A percentile compares a stretch with the other conserved stretches of the same genome.
Evolutionary conservation across 192 early-diverging fungal genomes (phyloP).

Genomic region (Coemansia sp.): DNA sequence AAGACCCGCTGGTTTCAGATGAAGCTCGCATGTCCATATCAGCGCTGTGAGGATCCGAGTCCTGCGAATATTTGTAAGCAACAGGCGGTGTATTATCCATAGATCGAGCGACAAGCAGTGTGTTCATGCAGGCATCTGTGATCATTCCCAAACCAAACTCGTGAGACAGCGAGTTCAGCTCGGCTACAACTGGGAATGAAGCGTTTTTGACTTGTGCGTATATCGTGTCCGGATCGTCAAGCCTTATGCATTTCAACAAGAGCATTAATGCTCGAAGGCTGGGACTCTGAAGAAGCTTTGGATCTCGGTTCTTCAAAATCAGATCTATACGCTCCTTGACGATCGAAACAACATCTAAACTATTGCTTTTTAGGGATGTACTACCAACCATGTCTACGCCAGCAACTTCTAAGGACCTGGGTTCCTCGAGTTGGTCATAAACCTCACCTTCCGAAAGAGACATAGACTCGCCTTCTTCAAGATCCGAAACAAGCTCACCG

Average conservation of each 20-base stretch:
- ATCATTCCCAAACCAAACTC: conserved; percentile 35
- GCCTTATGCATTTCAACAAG: conserved; percentile 34
- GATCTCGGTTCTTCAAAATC: conserved; percentile 26
- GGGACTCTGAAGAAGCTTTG: conserved; percentile 31
- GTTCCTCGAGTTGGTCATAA: neutral
- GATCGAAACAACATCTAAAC: conserved; percentile 18
- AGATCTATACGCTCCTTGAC: conserved; percentile 24
- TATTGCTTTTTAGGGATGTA: neutral
- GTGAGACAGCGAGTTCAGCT: conserved; percentile 33
- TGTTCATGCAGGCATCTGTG: conserved; percentile 28
- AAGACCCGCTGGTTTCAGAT: conserved; percentile 3
- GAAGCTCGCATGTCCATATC: conserved; percentile 14
- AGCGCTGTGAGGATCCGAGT: neutral
- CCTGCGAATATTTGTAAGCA: neutral
- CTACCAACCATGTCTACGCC: neutral
- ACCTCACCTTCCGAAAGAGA: conserved; percentile 29
- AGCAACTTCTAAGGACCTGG: neutral
- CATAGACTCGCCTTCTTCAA: neutral
- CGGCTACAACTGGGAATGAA: conserved; percentile 14
- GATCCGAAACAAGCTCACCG: conserved; percentile 18
- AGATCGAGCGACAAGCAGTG: conserved; percentile 6
- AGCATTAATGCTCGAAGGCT: conserved; percentile 35
- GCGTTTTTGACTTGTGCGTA: conserved; percentile 11
- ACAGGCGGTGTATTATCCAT: neutral
- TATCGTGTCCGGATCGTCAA: conserved; percentile 25